These are phyloP conservation scores for Malassezia equina DNA, from an alignment of 1,284 basidiomycete species.

Conservation along the genomic window DNA sequence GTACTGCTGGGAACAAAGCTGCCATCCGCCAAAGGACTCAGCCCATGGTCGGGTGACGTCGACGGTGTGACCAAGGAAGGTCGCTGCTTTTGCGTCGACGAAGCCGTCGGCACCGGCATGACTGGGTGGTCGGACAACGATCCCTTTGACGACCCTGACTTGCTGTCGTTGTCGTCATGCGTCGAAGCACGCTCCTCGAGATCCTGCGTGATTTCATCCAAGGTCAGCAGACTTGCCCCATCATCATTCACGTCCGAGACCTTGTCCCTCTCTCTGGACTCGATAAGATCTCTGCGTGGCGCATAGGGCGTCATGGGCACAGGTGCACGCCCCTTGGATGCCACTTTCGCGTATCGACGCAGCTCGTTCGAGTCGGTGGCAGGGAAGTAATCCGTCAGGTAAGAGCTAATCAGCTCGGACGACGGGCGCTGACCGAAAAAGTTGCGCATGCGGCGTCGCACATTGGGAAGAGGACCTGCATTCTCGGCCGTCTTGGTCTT, in stretches of 20 bases:
- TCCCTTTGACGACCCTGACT: constrained; percentile 16
- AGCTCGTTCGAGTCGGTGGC: constrained; percentile 64
- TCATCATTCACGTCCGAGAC: constrained; percentile 61
- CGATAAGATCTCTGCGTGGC: neutral
- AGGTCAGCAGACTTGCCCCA: constrained; percentile 80
- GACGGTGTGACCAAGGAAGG: neutral
- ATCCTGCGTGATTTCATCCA: constrained; percentile 94
- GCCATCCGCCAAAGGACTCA: neutral
- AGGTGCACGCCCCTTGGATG: neutral
- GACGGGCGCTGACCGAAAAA: constrained; percentile 98
- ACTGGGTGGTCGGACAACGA: constrained; percentile 15
- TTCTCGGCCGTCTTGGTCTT: neutral
- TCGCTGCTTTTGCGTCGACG: neutral
- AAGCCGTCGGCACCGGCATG: neutral
- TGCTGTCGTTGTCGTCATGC: constrained; percentile 26
- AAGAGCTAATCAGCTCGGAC: constrained; percentile 90
- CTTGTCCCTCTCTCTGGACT: neutral
- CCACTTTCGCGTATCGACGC: constrained; percentile 15
- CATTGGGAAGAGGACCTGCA: neutral
- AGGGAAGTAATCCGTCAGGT: constrained; percentile 92
- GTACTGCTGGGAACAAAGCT: neutral
- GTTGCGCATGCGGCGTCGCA: constrained; percentile 56
- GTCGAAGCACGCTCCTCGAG: constrained; percentile 70
- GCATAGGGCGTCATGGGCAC: neutral
- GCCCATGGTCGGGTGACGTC: neutral